phyloP scores from a whole-genome alignment of 2,329 filamentous ascomycete species.

The Fusarium succisae region DNA sequence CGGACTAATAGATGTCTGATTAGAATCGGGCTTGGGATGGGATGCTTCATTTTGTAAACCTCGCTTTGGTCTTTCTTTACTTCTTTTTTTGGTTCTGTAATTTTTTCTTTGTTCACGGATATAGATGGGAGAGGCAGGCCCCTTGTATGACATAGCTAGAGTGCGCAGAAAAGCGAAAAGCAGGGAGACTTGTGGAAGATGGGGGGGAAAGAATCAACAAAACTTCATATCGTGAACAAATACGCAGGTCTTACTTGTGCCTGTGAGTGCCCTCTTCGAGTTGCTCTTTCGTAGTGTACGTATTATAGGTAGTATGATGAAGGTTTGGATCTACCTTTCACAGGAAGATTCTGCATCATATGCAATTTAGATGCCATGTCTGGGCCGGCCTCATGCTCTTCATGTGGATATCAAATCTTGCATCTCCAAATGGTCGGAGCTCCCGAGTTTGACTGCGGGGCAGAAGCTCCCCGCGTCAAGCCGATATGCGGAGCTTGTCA shows the following conservation, averaged over 20 bases:
- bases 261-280: not conserved
- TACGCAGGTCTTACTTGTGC: not conserved
- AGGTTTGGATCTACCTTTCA: not conserved
- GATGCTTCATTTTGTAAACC: constrained; percentile 37
- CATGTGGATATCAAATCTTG: constrained; percentile 21
- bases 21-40: constrained; percentile 41
- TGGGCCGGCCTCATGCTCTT: not conserved
- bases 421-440: constrained; percentile 13
- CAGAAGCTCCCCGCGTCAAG: constrained; percentile 29
- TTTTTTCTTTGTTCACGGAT: constrained; percentile 38
- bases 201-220: constrained; percentile 11
- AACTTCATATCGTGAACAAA: constrained; percentile 18
- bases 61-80: constrained; percentile 30
- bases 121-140: constrained; percentile 33
- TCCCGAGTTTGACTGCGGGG: constrained; percentile 24
- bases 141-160: constrained; percentile 41
- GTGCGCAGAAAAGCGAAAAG: constrained; percentile 36
- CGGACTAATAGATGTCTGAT: constrained; percentile 45
- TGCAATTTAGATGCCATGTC: not conserved
- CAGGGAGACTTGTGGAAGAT: constrained; percentile 9
- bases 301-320: not conserved
- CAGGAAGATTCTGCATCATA: not conserved
- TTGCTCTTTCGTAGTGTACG: not conserved
- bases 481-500: constrained; percentile 29
- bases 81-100: constrained; percentile 28